A percentile compares a stretch with the other conserved stretches of the same genome.
Evolutionary conservation across 306 rosid genomes (phyloP).

Genomic region (Mucuna pruriens): DNA sequence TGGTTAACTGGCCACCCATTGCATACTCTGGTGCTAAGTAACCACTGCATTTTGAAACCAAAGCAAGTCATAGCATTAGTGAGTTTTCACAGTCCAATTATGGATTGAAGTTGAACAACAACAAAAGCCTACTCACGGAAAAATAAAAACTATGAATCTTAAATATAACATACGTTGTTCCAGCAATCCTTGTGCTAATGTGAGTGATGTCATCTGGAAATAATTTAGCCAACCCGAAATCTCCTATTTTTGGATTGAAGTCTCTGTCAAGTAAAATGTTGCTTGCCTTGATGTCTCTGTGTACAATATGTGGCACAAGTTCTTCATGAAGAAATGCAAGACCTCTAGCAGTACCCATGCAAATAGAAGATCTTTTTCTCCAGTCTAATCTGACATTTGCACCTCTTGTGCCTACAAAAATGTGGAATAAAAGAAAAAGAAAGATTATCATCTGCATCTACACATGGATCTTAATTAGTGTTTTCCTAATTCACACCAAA

Average conservation of each 20-base stretch:
- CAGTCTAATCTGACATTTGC: conserved; percentile 63
- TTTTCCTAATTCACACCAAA: conserved; percentile 35
- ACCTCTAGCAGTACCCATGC: conserved; percentile 81
- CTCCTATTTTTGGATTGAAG: conserved; percentile 90
- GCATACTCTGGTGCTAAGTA: conserved; percentile 99
- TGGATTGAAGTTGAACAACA: conserved; percentile 1
- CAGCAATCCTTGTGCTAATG: conserved; percentile 97
- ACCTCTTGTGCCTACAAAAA: conserved; percentile 55
- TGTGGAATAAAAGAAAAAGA: background rate
- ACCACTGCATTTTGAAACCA: conserved; percentile 61
- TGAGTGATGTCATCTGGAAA: conserved; percentile 97
- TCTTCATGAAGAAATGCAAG: conserved; percentile 96
- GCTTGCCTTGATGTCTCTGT: conserved; percentile 97
- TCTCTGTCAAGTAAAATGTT: conserved; percentile 79
- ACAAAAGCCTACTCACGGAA: background rate
- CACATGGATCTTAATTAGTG: conserved; percentile 21
- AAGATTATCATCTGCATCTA: conserved; percentile 28
- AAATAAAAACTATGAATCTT: conserved; percentile 37
- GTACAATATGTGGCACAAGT: conserved; percentile 88
- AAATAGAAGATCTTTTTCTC: conserved; percentile 79
- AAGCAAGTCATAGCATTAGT: conserved; percentile 31
- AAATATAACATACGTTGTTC: conserved; percentile 85
- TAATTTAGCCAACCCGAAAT: conserved; percentile 97
- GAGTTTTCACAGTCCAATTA: conserved; percentile 9
- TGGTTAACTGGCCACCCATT: conserved; percentile 87